Evolutionary conservation across 345 rosid species (phyloP).

Genomic region (Rhizophora mangle): DNA sequence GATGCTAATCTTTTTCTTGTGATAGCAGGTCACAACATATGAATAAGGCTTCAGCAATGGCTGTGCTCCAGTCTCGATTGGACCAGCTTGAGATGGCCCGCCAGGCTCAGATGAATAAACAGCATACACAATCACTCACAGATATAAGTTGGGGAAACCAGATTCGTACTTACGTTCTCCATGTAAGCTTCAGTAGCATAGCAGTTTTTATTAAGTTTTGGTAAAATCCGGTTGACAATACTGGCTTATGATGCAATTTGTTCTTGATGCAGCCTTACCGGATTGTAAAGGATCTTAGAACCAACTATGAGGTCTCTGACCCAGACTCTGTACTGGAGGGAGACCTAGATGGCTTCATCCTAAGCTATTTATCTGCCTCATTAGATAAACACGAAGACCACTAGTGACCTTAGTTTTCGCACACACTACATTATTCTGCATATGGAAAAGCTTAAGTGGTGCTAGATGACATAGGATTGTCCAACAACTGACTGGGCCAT

Average conservation of each 20-base stretch:
- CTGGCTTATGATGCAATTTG: background rate
- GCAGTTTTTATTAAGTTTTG: constrained; percentile 7
- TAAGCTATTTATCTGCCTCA: constrained; percentile 75
- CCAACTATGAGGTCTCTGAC: constrained; percentile 83
- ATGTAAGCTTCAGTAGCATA: constrained; percentile 43
- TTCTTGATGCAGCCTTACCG: constrained; percentile 64
- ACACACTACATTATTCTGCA: background rate
- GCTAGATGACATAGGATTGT: background rate
- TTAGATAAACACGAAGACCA: constrained; percentile 51
- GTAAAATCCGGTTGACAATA: background rate
- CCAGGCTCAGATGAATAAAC: constrained; percentile 81
- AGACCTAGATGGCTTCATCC: constrained; percentile 75
- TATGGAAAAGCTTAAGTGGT: background rate
- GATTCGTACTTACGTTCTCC: constrained; percentile 84
- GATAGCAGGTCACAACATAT: constrained; percentile 68
- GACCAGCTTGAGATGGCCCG: constrained; percentile 90
- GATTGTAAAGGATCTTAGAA: constrained; percentile 92
- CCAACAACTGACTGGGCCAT: background rate
- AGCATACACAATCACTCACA: constrained; percentile 87
- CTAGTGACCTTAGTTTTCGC: constrained; percentile 6
- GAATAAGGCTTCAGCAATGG: constrained; percentile 95
- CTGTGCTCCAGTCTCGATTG: constrained; percentile 85
- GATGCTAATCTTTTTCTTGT: constrained; percentile 3
- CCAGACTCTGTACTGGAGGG: constrained; percentile 92
- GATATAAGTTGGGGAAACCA: constrained; percentile 96